Percentiles rank a stretch among this genome's conserved stretches.
Evolutionary conservation across 2,329 filamentous ascomycete species (phyloP).

Genomic region (Cryphonectria parasitica): DNA sequence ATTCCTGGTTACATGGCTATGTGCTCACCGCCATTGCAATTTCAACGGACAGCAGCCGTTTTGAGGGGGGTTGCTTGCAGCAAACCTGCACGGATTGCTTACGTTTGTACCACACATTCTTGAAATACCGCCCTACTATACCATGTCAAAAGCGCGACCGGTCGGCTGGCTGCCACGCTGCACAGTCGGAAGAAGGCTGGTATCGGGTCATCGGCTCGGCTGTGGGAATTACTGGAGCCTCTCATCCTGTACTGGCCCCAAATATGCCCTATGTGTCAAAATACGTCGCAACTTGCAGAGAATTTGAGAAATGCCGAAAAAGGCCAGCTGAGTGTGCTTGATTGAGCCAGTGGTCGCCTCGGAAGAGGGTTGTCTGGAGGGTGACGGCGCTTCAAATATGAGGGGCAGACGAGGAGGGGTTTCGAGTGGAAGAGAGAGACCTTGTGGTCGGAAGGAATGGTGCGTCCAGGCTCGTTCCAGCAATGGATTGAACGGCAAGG

Average conservation of each 20-base stretch:
- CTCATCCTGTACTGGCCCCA: neutral
- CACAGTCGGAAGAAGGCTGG: neutral
- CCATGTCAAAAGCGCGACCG: too few species aligned
- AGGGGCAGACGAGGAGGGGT: too few species aligned
- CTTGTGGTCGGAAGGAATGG: too few species aligned
- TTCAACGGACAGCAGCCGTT: conserved; percentile 8
- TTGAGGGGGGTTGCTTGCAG: conserved; percentile 22
- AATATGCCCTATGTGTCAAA: neutral
- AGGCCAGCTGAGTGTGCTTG: neutral
- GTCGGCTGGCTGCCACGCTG: neutral
- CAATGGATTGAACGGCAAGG: too few species aligned
- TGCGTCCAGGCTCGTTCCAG: too few species aligned
- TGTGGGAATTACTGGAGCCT: neutral
- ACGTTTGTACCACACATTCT: neutral
- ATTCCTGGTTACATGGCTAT: neutral
- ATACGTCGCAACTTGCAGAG: neutral
- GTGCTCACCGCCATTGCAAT: conserved; percentile 26
- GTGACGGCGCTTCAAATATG: too few species aligned
- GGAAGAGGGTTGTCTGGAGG: too few species aligned
- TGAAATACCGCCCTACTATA: neutral
- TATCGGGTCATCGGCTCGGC: conserved; percentile 1
- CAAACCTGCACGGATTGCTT: conserved; percentile 16
- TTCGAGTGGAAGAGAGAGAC: too few species aligned
- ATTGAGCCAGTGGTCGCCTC: too few species aligned
- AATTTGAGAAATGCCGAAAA: neutral